A percentile compares a stretch with the other conserved stretches of the same genome.
phyloP scores from a whole-genome alignment of 306 rosid species.

The Vigna reflexopilosa region DNA sequence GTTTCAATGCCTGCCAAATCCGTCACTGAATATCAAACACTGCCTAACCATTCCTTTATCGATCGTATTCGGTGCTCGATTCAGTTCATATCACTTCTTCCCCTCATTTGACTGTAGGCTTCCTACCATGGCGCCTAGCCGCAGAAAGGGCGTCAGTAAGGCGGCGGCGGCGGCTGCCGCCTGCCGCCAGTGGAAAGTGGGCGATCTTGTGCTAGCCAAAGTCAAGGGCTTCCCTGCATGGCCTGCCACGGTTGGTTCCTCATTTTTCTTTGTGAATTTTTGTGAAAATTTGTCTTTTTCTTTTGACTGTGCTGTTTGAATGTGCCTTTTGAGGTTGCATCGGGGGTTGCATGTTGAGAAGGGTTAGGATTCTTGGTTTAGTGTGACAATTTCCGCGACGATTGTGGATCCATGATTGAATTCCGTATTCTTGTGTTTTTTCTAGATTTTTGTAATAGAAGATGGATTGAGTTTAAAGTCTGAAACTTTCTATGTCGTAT shows the following conservation, averaged over 20 bases:
- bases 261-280: background rate
- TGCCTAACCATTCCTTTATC: constrained; percentile 53
- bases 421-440: background rate
- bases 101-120: constrained; percentile 48
- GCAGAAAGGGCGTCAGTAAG: constrained; percentile 75
- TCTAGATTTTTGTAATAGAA: background rate
- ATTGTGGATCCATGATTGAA: constrained; percentile 47
- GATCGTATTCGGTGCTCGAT: constrained; percentile 58
- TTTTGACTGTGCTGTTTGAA: background rate
- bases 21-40: constrained; percentile 39
- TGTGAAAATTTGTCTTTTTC: background rate
- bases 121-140: constrained; percentile 82
- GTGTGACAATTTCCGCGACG: background rate
- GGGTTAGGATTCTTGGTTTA: constrained; percentile 33
- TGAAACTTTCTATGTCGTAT: background rate
- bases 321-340: constrained; percentile 4
- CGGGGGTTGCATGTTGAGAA: constrained; percentile 42
- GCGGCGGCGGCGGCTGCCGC: constrained; percentile 88
- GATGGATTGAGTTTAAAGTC: background rate
- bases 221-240: constrained; percentile 97
- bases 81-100: constrained; percentile 47
- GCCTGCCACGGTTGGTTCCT: constrained; percentile 84
- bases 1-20: constrained; percentile 76
- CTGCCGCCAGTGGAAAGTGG: constrained; percentile 90
- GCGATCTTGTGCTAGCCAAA: constrained; percentile 97